A percentile compares a stretch with the other conserved stretches of the same genome.
phyloP scores from a whole-genome alignment of 345 rosid species.

The Eutrema heterophyllum region DNA sequence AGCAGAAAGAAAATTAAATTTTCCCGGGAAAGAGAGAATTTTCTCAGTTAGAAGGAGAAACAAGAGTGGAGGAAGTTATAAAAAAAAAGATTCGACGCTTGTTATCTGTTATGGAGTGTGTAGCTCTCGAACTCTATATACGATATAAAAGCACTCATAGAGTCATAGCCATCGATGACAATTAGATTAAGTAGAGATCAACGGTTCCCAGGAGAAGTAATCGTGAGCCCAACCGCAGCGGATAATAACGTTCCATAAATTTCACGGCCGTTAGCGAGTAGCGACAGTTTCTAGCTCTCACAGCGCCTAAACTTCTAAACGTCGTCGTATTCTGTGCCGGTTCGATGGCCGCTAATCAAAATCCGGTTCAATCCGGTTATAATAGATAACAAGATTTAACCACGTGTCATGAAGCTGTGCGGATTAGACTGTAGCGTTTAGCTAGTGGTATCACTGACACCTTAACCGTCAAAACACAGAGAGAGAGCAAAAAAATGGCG shows the following conservation, averaged over 20 bases:
- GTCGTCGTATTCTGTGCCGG: neutral
- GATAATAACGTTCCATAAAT: neutral
- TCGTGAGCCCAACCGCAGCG: neutral
- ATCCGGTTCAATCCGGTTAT: conserved; percentile 19
- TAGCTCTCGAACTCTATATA: neutral
- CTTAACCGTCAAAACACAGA: neutral
- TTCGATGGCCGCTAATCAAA: neutral
- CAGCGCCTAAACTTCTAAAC: neutral
- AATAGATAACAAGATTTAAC: neutral
- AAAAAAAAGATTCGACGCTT: neutral
- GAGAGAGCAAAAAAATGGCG: conserved; percentile 26
- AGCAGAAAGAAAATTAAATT: conserved; percentile 17
- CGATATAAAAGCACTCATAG: neutral
- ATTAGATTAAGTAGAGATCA: neutral
- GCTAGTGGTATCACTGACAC: conserved; percentile 4
- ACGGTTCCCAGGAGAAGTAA: neutral
- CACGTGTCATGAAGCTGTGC: conserved; percentile 18
- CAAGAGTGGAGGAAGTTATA: neutral
- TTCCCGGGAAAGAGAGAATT: conserved; percentile 24
- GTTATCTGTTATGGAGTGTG: conserved; percentile 6
- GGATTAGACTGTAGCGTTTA: conserved; percentile 4
- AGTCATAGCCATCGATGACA: neutral
- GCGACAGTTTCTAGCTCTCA: neutral
- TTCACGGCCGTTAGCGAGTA: neutral
- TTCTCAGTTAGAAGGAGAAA: conserved; percentile 15